Conservation (phyloP, 1,284 basidiomycete species). For the Ceratobasidium sp. region DNA sequence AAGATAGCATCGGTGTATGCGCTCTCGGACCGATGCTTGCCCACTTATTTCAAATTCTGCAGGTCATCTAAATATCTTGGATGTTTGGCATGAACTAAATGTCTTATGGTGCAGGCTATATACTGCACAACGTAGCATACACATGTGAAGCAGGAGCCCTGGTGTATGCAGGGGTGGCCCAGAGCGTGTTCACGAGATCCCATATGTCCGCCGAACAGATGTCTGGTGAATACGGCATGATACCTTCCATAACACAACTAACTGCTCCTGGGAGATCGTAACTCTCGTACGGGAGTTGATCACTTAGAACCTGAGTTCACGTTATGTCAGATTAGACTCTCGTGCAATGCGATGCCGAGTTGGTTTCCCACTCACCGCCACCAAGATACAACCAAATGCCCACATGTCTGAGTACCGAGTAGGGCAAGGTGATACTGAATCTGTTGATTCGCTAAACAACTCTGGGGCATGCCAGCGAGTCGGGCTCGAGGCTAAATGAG, state of each 20-base stretch:
- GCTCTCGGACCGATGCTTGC: too few relatives aligned
- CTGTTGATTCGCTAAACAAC: constrained; percentile 5
- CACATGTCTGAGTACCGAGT: constrained; percentile 27
- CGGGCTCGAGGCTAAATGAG: constrained; percentile 10
- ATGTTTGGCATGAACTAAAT: too few relatives aligned
- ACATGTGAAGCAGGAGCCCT: background rate
- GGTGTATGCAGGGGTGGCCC: background rate
- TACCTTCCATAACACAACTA: background rate
- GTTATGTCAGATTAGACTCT: too few relatives aligned
- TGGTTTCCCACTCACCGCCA: constrained; percentile 16
- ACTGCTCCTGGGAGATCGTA: constrained; percentile 13
- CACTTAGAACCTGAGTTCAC: constrained; percentile 5
- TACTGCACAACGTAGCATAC: background rate
- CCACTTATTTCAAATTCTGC: too few relatives aligned
- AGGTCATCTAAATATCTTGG: too few relatives aligned
- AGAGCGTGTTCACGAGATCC: background rate
- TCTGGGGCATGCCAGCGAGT: constrained; percentile 29
- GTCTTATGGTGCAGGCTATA: too few relatives aligned
- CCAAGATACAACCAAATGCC: constrained; percentile 23
- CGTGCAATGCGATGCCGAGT: too few relatives aligned
- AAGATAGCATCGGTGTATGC: too few relatives aligned
- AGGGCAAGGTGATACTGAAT: constrained; percentile 13
- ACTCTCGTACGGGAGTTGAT: background rate
- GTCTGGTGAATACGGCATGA: constrained; percentile 4
- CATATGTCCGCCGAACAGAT: background rate